Evolutionary conservation across 768 basidiomycete genomes (phyloP).

Genomic region (Termitomyces bulborhizus): DNA sequence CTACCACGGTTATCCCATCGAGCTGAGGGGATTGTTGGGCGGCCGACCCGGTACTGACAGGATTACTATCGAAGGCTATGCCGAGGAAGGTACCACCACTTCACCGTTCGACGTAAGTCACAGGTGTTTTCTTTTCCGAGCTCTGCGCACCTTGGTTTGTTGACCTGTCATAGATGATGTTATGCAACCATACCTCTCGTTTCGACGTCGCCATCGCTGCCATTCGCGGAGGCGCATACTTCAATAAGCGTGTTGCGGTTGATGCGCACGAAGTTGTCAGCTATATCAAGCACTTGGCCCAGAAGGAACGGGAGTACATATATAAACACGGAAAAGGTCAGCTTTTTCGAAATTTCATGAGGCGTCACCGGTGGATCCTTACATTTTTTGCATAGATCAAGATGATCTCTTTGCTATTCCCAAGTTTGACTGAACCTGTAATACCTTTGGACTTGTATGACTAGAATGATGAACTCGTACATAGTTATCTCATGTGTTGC

Average conservation of each 20-base stretch:
- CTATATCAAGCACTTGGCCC: conserved; percentile 51
- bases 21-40: conserved; percentile 60
- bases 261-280: conserved; percentile 53
- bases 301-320: conserved; percentile 60
- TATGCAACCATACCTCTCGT: conserved; percentile 62
- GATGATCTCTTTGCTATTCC: conserved; percentile 43
- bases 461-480: background rate
- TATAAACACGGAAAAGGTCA: conserved; percentile 52
- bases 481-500: background rate
- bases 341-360: background rate
- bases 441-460: conserved; percentile 1
- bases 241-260: conserved; percentile 49
- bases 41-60: conserved; percentile 45
- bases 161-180: conserved; percentile 54
- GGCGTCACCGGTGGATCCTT: background rate
- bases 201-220: conserved; percentile 61
- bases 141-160: background rate
- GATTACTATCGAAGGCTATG: conserved; percentile 56
- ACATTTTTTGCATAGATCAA: conserved; percentile 26
- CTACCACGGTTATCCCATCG: conserved; percentile 78
- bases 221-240: conserved; percentile 44
- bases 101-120: conserved; percentile 67
- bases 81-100: conserved; percentile 75
- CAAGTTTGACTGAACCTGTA: conserved; percentile 25
- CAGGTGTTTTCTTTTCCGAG: background rate